phyloP scores from a whole-genome alignment of 495 filamentous ascomycete genomes.

The Aspergillus leporis region DNA sequence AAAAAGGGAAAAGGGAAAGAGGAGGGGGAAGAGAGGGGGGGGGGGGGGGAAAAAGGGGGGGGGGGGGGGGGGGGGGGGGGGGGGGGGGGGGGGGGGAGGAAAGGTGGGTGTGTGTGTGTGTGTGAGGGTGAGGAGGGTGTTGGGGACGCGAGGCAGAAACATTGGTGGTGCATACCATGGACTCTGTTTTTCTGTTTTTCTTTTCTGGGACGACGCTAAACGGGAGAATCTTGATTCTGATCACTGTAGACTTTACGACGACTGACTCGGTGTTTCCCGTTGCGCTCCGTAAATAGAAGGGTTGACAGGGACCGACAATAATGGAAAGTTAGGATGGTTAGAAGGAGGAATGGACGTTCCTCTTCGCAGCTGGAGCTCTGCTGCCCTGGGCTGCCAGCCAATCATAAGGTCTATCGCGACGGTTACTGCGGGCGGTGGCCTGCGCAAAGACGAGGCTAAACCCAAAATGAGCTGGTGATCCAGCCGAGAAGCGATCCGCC shows the following conservation, averaged over 20 bases:
- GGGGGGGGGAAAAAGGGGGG: constrained; percentile 4
- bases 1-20: neutral
- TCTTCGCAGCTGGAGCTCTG: neutral
- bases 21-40: neutral
- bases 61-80: constrained; percentile 6
- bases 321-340: neutral
- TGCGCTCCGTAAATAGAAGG: neutral
- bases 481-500: constrained; percentile 6
- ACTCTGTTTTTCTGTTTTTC: too few species aligned
- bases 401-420: constrained; percentile 1
- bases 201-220: neutral
- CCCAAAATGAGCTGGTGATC: constrained; percentile 19
- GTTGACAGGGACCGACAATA: neutral
- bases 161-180: neutral
- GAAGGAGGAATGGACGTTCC: constrained; percentile 10
- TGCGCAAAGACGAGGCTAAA: constrained; percentile 15
- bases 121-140: neutral
- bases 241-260: neutral
- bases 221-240: neutral
- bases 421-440: constrained; percentile 2
- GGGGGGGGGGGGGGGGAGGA: neutral
- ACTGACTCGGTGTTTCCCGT: neutral
- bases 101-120: constrained; percentile 13
- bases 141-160: constrained; percentile 1
- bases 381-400: constrained; percentile 7